Evolutionary conservation across 441 rosid species (phyloP).

Genomic region (Dalechampia spathulata): DNA sequence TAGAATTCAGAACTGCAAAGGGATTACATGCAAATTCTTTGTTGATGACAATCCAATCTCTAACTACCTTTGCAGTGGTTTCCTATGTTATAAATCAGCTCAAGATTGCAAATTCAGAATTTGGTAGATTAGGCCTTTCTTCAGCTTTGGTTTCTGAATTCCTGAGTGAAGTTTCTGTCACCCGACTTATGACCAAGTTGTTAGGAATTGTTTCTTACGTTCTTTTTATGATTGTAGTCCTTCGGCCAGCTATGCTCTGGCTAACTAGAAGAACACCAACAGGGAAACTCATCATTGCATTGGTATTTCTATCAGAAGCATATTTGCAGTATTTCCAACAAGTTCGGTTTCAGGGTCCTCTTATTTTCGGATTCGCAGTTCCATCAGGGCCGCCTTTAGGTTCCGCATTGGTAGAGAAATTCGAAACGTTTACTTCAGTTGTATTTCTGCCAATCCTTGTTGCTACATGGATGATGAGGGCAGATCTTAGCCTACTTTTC

Average conservation of each 20-base stretch:
- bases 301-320: constrained; percentile 12
- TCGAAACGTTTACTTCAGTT: background rate
- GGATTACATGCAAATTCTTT: no score
- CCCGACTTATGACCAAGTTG: no score
- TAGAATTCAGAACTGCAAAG: no score
- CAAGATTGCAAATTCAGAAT: constrained; percentile 47
- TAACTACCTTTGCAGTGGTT: no score
- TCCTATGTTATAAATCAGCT: constrained; percentile 5
- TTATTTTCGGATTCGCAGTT: constrained; percentile 5
- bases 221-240: background rate
- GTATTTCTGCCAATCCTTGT: background rate
- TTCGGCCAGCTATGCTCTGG: constrained; percentile 34
- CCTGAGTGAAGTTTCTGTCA: no score
- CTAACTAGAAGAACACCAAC: constrained; percentile 33
- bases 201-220: background rate
- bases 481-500: background rate
- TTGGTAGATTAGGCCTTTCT: constrained; percentile 42
- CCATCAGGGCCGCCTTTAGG: background rate
- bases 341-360: constrained; percentile 19
- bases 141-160: constrained; percentile 25
- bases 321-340: background rate
- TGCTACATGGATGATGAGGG: background rate
- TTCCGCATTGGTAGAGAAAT: background rate
- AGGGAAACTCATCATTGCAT: constrained; percentile 27
- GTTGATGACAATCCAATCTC: no score